A percentile compares a stretch with the other conserved stretches of the same genome.
Evolutionary conservation across 2,329 filamentous ascomycete genomes (phyloP).

Genomic region (Aureobasidium sp.): DNA sequence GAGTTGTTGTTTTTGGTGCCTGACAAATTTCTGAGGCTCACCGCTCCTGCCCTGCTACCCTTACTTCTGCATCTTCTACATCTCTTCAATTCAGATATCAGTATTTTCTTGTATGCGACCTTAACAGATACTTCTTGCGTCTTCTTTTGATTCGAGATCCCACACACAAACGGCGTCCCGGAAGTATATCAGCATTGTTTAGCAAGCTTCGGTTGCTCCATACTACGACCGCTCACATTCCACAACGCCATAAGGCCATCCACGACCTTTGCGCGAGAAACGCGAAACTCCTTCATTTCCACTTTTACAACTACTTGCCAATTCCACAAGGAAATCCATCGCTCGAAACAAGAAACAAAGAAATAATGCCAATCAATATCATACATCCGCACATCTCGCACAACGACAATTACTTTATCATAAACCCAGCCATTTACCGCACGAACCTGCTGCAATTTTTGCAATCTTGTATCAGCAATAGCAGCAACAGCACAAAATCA

Average conservation of each 20-base stretch:
- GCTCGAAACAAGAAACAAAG: background rate
- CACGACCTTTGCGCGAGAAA: background rate
- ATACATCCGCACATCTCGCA: background rate
- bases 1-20: background rate
- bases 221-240: slow-evolving; percentile 7
- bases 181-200: slow-evolving; percentile 3
- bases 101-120: background rate
- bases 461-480: background rate
- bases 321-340: background rate
- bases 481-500: background rate
- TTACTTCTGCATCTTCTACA: background rate
- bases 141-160: background rate
- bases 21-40: background rate
- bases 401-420: background rate
- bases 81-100: background rate
- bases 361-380: slow-evolving; percentile 2
- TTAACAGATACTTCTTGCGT: background rate
- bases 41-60: background rate
- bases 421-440: slow-evolving; percentile 1
- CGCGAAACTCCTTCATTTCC: background rate
- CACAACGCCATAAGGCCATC: background rate
- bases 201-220: slow-evolving; percentile 10
- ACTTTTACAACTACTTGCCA: background rate
- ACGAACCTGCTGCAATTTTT: background rate
- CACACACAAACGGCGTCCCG: background rate